Percentiles rank a stretch among this genome's conserved stretches.
These are phyloP conservation scores for Auricularia auricula-judae DNA, from an alignment of 768 basidiomycete genomes.

Conservation along the genomic window DNA sequence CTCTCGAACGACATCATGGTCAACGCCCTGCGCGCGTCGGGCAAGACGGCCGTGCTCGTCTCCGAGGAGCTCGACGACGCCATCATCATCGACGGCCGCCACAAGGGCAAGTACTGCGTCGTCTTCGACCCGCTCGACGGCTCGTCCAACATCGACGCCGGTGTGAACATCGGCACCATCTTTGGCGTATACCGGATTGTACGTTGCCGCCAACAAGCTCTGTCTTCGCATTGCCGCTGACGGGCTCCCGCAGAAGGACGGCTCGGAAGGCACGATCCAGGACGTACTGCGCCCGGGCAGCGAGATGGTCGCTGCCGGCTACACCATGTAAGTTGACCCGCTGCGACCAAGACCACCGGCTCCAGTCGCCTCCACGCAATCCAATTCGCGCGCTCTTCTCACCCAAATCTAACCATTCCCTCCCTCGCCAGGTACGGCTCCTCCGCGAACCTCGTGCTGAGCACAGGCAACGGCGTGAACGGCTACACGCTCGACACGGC, in stretches of 20 bases:
- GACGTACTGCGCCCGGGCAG: constrained; percentile 91
- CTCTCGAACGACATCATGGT: constrained; percentile 99
- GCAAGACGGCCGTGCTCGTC: constrained; percentile 92
- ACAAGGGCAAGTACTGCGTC: constrained; percentile 88
- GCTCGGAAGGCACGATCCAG: constrained; percentile 63
- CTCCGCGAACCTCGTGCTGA: constrained; percentile 90
- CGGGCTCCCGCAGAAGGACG: constrained; percentile 43
- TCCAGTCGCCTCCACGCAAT: background rate
- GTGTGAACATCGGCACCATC: constrained; percentile 96
- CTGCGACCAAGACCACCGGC: background rate
- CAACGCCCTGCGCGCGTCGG: constrained; percentile 90
- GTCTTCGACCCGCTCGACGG: constrained; percentile 98
- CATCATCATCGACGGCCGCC: constrained; percentile 71
- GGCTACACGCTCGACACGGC: constrained; percentile 95
- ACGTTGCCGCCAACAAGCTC: constrained; percentile 20
- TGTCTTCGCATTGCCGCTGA: background rate
- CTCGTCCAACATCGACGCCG: constrained; percentile 94
- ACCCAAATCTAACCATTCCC: background rate
- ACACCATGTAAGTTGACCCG: constrained; percentile 68
- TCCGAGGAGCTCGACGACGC: constrained; percentile 93
- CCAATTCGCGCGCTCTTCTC: background rate
- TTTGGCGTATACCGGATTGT: constrained; percentile 94
- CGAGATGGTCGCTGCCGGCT: constrained; percentile 97
- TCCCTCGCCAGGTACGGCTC: constrained; percentile 65
- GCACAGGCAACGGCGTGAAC: constrained; percentile 92